phyloP scores from a whole-genome alignment of 202 grass and related monocot species.

The Panicum hallii region DNA sequence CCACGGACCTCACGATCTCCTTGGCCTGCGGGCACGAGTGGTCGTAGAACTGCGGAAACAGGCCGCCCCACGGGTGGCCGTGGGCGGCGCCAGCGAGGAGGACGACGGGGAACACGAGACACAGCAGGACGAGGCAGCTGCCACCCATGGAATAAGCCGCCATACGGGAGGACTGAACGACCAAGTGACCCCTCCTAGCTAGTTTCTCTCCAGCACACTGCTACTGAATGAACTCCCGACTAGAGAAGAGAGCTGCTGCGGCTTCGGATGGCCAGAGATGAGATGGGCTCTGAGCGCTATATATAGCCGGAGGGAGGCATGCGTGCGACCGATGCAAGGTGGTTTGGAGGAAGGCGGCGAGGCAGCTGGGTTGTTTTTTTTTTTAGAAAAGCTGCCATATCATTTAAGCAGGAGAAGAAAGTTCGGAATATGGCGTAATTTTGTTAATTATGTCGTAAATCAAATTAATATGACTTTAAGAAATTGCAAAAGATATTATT shows the following conservation, averaged over 20 bases:
- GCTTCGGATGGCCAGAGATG: background rate
- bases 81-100: constrained; percentile 37
- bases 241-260: background rate
- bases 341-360: background rate
- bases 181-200: background rate
- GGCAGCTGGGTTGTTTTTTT: constrained; percentile 1
- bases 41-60: constrained; percentile 79
- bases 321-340: background rate
- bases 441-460: no score
- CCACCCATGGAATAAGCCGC: constrained; percentile 43
- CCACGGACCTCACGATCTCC: constrained; percentile 69
- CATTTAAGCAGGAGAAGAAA: no score
- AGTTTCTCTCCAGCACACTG: background rate
- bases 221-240: background rate
- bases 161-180: constrained; percentile 42
- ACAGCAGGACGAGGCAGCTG: constrained; percentile 29
- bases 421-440: no score
- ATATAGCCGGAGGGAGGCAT: background rate
- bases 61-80: constrained; percentile 49
- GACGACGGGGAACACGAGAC: constrained; percentile 10
- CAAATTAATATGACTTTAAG: no score
- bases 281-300: background rate
- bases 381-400: no score
- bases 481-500: no score
- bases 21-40: constrained; percentile 69